Conservation (phyloP, 2,329 filamentous ascomycete genomes). For the Cladosporium halotolerans region DNA sequence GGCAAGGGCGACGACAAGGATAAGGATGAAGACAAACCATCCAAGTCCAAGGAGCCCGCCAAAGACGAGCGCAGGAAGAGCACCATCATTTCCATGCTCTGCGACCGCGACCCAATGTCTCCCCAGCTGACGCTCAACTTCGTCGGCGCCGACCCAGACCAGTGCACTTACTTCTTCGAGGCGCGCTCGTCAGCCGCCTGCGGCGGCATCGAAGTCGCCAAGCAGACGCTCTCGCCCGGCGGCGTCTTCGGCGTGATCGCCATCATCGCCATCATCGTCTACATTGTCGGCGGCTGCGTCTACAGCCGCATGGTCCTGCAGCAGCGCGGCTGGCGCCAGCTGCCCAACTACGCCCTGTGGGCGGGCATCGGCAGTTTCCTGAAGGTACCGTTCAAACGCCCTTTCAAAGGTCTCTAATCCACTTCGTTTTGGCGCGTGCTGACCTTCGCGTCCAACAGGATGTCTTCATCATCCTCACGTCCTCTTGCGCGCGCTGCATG, state of each 20-base stretch:
- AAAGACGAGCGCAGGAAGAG: conserved; percentile 66
- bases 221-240: conserved; percentile 58
- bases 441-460: conserved; percentile 31
- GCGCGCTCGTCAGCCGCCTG: conserved; percentile 81
- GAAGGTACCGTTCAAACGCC: conserved; percentile 49
- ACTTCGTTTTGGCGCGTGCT: background rate
- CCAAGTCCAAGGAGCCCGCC: conserved; percentile 30
- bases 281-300: conserved; percentile 85
- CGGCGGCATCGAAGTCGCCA: conserved; percentile 56
- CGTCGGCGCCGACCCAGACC: conserved; percentile 72
- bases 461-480: conserved; percentile 61
- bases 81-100: conserved; percentile 85
- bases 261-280: conserved; percentile 73
- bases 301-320: conserved; percentile 94
- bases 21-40: conserved; percentile 21
- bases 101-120: conserved; percentile 71
- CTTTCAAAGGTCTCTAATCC: background rate
- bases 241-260: conserved; percentile 83
- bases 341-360: conserved; percentile 94
- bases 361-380: conserved; percentile 78
- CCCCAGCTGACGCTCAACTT: conserved; percentile 70
- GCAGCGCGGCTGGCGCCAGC: conserved; percentile 87
- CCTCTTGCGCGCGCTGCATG: conserved; percentile 62
- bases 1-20: conserved; percentile 30
- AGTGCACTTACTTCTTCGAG: conserved; percentile 95